Evolutionary conservation across 371 early-diverging fungal genomes (phyloP), one percentile per base, ranked within the genome.

Genomic region (Syncephalastrum monosporum): DNA sequence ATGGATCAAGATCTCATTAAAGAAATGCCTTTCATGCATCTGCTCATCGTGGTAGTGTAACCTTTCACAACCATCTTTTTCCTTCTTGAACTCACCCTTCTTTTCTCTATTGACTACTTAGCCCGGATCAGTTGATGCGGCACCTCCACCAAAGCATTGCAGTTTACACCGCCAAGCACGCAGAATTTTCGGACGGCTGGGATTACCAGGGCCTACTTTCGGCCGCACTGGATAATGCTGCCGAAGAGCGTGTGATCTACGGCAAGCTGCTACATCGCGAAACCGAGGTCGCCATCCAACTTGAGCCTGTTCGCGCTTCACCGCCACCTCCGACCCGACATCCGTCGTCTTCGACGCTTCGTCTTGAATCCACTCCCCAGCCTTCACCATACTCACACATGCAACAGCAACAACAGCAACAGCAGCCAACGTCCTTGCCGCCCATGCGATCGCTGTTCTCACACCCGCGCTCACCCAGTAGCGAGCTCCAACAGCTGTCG

Each of bases 151-250:
- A 75, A 41, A 75, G 75, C 60, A 57, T 69, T 47, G 67, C 79
- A 21, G 65, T 78, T 25, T 78, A 78, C 53, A 73, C 68, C 25
- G 79, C 71, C 7, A 72, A 67, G 49, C 67, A 67, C 33, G 63
- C 69, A 46, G 79, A 78, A 53, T 41, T 23, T 13, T 58, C 57
- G 38, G 45, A 48, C 16, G 67, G 73, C 17, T 78, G 79, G 79
- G 75, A 78, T 57, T 75, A 75, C 4, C 79, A 78, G 56, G 79
- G 79, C 8, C 51, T 75, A 5, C 16, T 78, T 47, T 71, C 75
- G 15, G 74, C 75, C 75, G 64, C 71, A 15, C 63, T 74, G 59
- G 73, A 64, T 42, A 54, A 68, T 13, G 57, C 58, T 8, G 38
- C 49, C 23, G 29, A 29, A 29, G 38, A 59, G 13, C 23, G 50